Evolutionary conservation across 2,329 filamentous ascomycete species (phyloP).

Genomic region (Pseudocercospora pini-densiflorae): DNA sequence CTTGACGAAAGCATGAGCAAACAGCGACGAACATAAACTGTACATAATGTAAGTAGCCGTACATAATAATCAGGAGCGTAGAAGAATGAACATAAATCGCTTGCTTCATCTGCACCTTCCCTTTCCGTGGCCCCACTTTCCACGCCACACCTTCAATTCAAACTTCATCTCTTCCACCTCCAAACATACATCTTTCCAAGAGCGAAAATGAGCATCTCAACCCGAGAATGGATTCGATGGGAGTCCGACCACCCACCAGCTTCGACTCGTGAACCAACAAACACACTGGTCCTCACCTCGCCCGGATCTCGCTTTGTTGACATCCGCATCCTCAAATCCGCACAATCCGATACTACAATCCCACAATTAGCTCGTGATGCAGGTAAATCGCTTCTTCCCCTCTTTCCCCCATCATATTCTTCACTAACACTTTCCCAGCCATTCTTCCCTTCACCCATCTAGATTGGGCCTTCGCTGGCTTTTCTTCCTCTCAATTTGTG

Average conservation of each 20-base stretch:
- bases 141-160: neutral
- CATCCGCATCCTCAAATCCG: slow-evolving; percentile 56
- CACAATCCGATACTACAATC: slow-evolving; percentile 20
- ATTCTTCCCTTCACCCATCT: slow-evolving; percentile 45
- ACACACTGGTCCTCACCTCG: slow-evolving; percentile 68
- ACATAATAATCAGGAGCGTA: slow-evolving; percentile 10
- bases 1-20: neutral
- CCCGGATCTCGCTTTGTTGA: slow-evolving; percentile 64
- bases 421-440: slow-evolving; percentile 25
- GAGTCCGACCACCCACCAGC: slow-evolving; percentile 50
- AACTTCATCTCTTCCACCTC: neutral
- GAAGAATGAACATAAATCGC: slow-evolving; percentile 1
- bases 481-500: slow-evolving; percentile 46
- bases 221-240: slow-evolving; percentile 65
- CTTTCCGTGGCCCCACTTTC: slow-evolving; percentile 1
- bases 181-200: neutral
- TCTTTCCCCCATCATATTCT: too few relatives aligned
- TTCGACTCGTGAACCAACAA: slow-evolving; percentile 59
- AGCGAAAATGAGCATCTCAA: slow-evolving; percentile 55
- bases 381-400: neutral
- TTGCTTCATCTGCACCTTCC: slow-evolving; percentile 10
- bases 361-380: slow-evolving; percentile 13
- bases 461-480: slow-evolving; percentile 70
- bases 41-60: slow-evolving; percentile 10
- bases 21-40: slow-evolving; percentile 13